Evolutionary conservation across 169 alveolate species (phyloP), one percentile per base, ranked within the genome.

Genomic region (Eimeria sp.): DNA sequence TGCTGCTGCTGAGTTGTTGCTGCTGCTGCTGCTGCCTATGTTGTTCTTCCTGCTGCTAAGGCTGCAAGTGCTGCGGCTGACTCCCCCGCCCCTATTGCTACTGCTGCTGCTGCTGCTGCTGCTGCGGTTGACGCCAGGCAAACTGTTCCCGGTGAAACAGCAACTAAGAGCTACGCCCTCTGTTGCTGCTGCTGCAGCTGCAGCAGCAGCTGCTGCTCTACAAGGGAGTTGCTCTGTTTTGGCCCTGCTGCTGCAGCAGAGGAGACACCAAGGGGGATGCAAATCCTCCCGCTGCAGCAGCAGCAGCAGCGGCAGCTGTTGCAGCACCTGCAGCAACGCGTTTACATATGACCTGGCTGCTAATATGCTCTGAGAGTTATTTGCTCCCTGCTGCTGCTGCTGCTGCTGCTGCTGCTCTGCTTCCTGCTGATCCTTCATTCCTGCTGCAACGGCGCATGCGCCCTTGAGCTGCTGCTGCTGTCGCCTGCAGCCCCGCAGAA

Each of bases 401-500:
- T 58, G 46, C 80, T 52, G 66, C 62, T 77, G 90, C 76, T 82
- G 90, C 20, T 25, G 49, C 25, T 49, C 14, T 52, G 90, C n/a
- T n/a, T n/a, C n/a, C 54, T 30, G 72, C 90, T 54, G 52, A 46
- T 77, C 30, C 62, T 49, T 71, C 49, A 27, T 37, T 37, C 23
- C 14, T 58, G 68, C 68, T 54, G 74, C 90, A 11, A n/a, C 76
- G 16, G 37, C 72, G 90, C 90, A 82, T 82, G 74, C 90, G 58
- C 6, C 90, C n/a, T 18, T 46, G 49, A n/a, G 90, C 76, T 54
- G 88, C 43, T 23, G 46, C 82, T 71, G 76, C 90, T 82, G 90
- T 82, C 90, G 90, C 76, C 90, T 82, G 90, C 90, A 82, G 90
- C 90, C 90, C 90, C 90, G 46, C 74, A 54, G 71, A 20, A 56